Conservation (phyloP, 768 basidiomycete species). For the Agaricus subrufescens region DNA sequence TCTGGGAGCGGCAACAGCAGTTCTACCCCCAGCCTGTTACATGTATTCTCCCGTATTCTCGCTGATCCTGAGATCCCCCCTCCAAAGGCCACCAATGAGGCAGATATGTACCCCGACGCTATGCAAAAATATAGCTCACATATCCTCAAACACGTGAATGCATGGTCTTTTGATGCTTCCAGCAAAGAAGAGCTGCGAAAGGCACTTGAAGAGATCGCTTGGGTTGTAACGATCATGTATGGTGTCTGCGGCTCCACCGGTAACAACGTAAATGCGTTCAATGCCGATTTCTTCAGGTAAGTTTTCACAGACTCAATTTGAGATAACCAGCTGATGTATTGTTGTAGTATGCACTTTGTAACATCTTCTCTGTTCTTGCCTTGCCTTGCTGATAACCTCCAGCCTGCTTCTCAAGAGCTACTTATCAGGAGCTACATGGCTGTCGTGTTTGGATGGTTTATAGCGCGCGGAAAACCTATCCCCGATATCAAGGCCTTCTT, state of each 20-base stretch:
- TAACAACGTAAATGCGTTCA: constrained; percentile 28
- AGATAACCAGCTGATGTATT: background rate
- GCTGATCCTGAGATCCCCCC: constrained; percentile 4
- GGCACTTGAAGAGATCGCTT: constrained; percentile 61
- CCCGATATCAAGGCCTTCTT: constrained; percentile 51
- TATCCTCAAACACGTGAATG: constrained; percentile 37
- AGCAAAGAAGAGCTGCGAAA: constrained; percentile 24
- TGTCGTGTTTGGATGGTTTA: constrained; percentile 45
- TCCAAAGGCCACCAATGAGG: background rate
- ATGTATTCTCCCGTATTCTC: constrained; percentile 7
- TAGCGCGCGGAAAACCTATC: constrained; percentile 49
- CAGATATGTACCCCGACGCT: constrained; percentile 21
- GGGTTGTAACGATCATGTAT: constrained; percentile 49
- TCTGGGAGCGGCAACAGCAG: background rate
- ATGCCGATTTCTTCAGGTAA: constrained; percentile 58
- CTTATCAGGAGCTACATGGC: constrained; percentile 59
- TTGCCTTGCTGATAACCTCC: constrained; percentile 36
- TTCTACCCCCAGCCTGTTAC: constrained; percentile 3
- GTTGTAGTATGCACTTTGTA: constrained; percentile 56
- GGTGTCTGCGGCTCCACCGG: constrained; percentile 49
- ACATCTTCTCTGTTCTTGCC: constrained; percentile 64
- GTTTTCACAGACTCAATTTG: constrained; percentile 16
- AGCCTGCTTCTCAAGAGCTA: constrained; percentile 38
- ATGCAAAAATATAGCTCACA: constrained; percentile 31
- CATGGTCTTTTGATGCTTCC: constrained; percentile 27